Evolutionary conservation across 2,329 filamentous ascomycete species (phyloP), one percentile per base, ranked within the genome.

Genomic region (Lasiodiplodia hormozganensis): DNA sequence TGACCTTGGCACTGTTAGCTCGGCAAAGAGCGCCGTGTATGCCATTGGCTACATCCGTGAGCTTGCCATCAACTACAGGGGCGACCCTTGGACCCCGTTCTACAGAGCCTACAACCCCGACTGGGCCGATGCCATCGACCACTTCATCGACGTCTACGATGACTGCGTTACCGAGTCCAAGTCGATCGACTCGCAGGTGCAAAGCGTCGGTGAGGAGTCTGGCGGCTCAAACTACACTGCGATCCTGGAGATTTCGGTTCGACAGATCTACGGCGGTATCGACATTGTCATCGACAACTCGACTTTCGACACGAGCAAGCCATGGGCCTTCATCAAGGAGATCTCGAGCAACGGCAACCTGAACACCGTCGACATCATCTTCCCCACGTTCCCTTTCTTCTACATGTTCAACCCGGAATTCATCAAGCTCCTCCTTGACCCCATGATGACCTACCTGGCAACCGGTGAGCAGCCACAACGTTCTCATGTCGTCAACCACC

Each of bases 311-410:
- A 77, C 75, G 1, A 71, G 70, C 21, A 71, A 77, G 40, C 72
- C 77, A 2, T 69, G 80, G 36, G 79, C 76, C 6, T 83, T 82
- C 49, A 76, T 83, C 69, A 83, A 83, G 62, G 81, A 83, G 69
- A 76, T 83, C 51, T 81, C 79, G 5, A 82, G 80, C 53, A 76
- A 82, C 66, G 81, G 80, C 3, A 82, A 83, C 67, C 68, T 81
- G 49, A 81, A 82, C 67, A 83, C 81, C 0, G 74, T 83, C 18
- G 81, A 83, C 69, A 75, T 83, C 43, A 81, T 82, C 47, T 81
- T 78, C 74, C 79, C 81, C 1, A 75, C 78, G 6, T 82, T 82
- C 65, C 81, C 81, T 0, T 76, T 83, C 14, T 82, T 81, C 66
- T 81, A 81, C 69, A 76, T 80, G 49, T 74, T 82, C 68, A 77